phyloP scores from a whole-genome alignment of 2,329 filamentous ascomycete genomes.

The Colletotrichum caudatum region DNA sequence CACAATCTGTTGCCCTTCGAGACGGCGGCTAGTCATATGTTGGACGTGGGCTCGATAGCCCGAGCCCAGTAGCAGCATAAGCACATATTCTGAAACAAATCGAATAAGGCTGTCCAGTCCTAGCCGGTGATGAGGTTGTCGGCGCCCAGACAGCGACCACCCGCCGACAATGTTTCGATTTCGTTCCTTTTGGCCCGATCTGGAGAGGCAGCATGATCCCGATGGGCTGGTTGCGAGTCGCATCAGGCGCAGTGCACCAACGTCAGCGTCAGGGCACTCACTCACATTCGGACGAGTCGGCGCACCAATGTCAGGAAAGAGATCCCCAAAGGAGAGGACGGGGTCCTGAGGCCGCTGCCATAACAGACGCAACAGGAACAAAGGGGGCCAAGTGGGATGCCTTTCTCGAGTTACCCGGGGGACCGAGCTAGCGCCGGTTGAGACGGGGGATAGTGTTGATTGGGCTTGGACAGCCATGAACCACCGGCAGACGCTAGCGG shows the following conservation, averaged over 20 bases:
- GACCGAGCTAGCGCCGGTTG: conserved; percentile 29
- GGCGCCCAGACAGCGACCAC: conserved; percentile 13
- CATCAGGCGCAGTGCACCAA: neutral
- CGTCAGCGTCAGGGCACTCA: neutral
- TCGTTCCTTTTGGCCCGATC: neutral
- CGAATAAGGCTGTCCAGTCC: conserved; percentile 1
- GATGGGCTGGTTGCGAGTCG: neutral
- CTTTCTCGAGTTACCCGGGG: conserved; percentile 16
- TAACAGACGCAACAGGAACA: neutral
- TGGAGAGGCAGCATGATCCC: neutral
- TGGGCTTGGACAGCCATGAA: conserved; percentile 18
- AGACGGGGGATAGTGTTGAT: conserved; percentile 23
- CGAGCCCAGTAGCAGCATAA: conserved; percentile 36
- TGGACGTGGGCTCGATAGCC: conserved; percentile 25
- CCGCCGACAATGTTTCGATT: neutral
- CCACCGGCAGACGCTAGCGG: conserved; percentile 31
- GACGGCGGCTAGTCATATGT: conserved; percentile 18
- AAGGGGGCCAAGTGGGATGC: neutral
- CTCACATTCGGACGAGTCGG: neutral
- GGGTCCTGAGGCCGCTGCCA: neutral
- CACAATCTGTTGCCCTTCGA: conserved; percentile 12
- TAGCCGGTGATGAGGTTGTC: conserved; percentile 14
- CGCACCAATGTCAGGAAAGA: neutral
- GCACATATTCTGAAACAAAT: conserved; percentile 39
- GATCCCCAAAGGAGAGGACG: neutral